Percentiles rank a stretch among this genome's conserved stretches.
phyloP scores from a whole-genome alignment of 495 filamentous ascomycete species.

The Daldinia caldariorum region DNA sequence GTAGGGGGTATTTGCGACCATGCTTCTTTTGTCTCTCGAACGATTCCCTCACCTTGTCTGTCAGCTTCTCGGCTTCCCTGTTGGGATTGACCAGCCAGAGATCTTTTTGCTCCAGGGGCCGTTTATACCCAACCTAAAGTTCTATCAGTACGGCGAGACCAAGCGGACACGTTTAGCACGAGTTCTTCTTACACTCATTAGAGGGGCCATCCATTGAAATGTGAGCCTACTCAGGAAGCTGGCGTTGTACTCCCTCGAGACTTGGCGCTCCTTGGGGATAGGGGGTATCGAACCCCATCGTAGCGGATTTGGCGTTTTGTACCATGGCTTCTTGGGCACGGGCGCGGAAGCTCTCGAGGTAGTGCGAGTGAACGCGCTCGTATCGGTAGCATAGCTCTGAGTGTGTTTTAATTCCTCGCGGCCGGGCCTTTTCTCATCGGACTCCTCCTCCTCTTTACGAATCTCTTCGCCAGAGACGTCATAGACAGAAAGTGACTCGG shows the following conservation, averaged over 20 bases:
- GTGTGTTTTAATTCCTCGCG: slow-evolving; percentile 53
- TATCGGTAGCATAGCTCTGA: slow-evolving; percentile 57
- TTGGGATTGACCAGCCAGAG: slow-evolving; percentile 88
- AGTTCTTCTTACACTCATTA: slow-evolving; percentile 69
- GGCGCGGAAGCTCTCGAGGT: slow-evolving; percentile 42
- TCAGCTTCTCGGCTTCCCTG: slow-evolving; percentile 73
- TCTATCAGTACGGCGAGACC: slow-evolving; percentile 16
- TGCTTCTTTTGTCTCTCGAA: slow-evolving; percentile 72
- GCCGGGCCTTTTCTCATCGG: slow-evolving; percentile 36
- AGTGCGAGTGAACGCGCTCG: slow-evolving; percentile 49
- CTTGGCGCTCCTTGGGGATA: slow-evolving; percentile 64
- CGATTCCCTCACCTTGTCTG: slow-evolving; percentile 68
- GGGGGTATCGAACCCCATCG: slow-evolving; percentile 67
- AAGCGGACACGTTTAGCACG: neutral
- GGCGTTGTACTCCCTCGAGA: slow-evolving; percentile 68
- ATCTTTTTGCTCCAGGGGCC: slow-evolving; percentile 83
- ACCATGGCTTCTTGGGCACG: slow-evolving; percentile 63
- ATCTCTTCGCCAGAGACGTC: slow-evolving; percentile 45
- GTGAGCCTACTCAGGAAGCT: slow-evolving; percentile 67
- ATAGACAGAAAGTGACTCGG: slow-evolving; percentile 28
- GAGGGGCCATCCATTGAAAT: slow-evolving; percentile 74
- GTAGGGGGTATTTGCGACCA: slow-evolving; percentile 77
- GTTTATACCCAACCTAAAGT: slow-evolving; percentile 76
- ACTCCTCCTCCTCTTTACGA: slow-evolving; percentile 42
- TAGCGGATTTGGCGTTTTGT: slow-evolving; percentile 69